phyloP scores from a whole-genome alignment of 2,329 filamentous ascomycete genomes.

The Lasiodiplodia sp. region DNA sequence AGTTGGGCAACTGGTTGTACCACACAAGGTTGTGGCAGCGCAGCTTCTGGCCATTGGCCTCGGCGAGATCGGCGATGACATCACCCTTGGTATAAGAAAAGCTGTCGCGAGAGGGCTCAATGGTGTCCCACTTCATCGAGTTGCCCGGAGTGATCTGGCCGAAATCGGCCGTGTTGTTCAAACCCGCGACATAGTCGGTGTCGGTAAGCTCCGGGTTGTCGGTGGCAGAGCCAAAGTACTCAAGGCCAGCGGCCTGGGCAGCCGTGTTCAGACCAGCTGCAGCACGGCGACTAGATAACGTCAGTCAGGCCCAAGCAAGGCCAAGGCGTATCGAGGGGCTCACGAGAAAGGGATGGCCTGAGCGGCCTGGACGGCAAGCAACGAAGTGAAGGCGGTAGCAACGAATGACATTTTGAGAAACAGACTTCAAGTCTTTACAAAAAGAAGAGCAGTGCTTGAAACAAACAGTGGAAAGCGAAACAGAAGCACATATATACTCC shows the following conservation, averaged over 20 bases:
- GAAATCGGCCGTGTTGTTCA: slow-evolving; percentile 39
- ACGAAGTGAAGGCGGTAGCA: slow-evolving; percentile 31
- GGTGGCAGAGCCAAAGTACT: slow-evolving; percentile 40
- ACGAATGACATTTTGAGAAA: slow-evolving; percentile 28
- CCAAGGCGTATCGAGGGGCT: neutral
- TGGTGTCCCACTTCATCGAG: slow-evolving; percentile 46
- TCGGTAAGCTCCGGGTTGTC: slow-evolving; percentile 38
- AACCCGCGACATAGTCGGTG: slow-evolving; percentile 32
- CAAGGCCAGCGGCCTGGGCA: slow-evolving; percentile 36
- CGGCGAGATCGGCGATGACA: slow-evolving; percentile 45
- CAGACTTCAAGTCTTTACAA: slow-evolving; percentile 15
- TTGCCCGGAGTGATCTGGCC: slow-evolving; percentile 39
- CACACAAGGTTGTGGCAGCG: slow-evolving; percentile 53
- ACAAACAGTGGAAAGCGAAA: slow-evolving; percentile 9
- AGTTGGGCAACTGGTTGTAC: slow-evolving; percentile 50
- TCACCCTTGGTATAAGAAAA: slow-evolving; percentile 48
- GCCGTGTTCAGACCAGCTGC: slow-evolving; percentile 38
- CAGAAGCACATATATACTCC: slow-evolving; percentile 25
- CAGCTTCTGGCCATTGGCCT: slow-evolving; percentile 45
- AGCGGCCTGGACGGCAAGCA: slow-evolving; percentile 34
- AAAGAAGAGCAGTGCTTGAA: slow-evolving; percentile 11
- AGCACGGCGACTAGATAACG: slow-evolving; percentile 29
- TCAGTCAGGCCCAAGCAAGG: neutral
- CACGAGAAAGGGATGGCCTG: slow-evolving; percentile 31
- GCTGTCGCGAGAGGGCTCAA: slow-evolving; percentile 43